Conservation (phyloP, 257 asterid genomes). For the Marsdenia floribunda region DNA sequence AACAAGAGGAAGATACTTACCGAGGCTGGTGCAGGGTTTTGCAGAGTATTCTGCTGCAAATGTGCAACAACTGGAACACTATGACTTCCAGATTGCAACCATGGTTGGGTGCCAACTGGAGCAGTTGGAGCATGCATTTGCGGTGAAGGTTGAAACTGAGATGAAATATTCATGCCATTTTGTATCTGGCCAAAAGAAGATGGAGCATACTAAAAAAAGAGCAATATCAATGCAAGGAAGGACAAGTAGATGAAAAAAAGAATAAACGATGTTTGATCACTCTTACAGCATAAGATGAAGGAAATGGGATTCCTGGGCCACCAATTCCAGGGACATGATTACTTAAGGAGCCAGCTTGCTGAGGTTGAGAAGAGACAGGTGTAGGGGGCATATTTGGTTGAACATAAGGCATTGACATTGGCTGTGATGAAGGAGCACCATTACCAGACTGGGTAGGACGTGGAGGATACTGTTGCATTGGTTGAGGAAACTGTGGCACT, state of each 20-base stretch:
- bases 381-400: slow-evolving; percentile 51
- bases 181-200: slow-evolving; percentile 59
- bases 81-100: slow-evolving; percentile 63
- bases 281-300: slow-evolving; percentile 66
- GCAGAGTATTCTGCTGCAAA: slow-evolving; percentile 48
- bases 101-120: slow-evolving; percentile 53
- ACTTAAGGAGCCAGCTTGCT: slow-evolving; percentile 30
- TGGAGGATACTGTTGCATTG: slow-evolving; percentile 59
- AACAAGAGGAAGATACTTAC: slow-evolving; percentile 31
- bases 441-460: slow-evolving; percentile 55
- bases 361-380: slow-evolving; percentile 52
- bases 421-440: slow-evolving; percentile 44
- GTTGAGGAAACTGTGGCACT: slow-evolving; percentile 63
- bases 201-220: slow-evolving; percentile 47
- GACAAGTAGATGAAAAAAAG: slow-evolving; percentile 9
- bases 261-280: slow-evolving; percentile 8
- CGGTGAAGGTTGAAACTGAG: slow-evolving; percentile 61
- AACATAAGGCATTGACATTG: slow-evolving; percentile 30
- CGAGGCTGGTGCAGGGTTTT: slow-evolving; percentile 33
- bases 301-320: slow-evolving; percentile 53
- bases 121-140: slow-evolving; percentile 55
- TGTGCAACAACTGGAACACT: slow-evolving; percentile 53
- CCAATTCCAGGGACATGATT: slow-evolving; percentile 29
- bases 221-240: slow-evolving; percentile 20
- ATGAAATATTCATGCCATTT: slow-evolving; percentile 35